Conservation (phyloP, 805 yeast genomes). For the Saturnispora sanitii region DNA sequence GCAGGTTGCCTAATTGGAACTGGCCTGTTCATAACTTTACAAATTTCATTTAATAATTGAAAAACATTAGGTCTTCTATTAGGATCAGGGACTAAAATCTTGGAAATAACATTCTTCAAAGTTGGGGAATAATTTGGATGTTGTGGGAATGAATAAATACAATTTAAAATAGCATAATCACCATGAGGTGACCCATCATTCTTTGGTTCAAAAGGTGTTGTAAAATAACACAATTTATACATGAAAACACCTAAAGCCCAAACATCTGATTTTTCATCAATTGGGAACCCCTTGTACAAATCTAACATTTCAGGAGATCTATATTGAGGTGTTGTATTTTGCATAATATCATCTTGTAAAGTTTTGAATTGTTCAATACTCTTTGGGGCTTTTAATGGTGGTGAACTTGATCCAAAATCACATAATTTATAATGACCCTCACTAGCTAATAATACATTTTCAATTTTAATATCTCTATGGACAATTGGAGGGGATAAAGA, state of each 20-base stretch:
- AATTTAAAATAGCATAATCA: constrained; percentile 53
- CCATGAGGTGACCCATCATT: constrained; percentile 25
- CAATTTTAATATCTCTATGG: constrained; percentile 77
- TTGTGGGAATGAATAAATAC: constrained; percentile 42
- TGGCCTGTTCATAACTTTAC: constrained; percentile 45
- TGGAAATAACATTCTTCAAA: constrained; percentile 53
- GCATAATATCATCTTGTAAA: constrained; percentile 60
- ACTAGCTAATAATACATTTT: constrained; percentile 59
- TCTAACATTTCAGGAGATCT: constrained; percentile 82
- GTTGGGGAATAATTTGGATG: constrained; percentile 51
- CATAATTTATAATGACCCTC: constrained; percentile 57
- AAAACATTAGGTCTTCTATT: constrained; percentile 62
- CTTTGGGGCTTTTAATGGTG: constrained; percentile 52
- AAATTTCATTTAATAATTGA: constrained; percentile 60
- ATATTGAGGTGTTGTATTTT: constrained; percentile 79
- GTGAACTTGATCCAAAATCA: constrained; percentile 76
- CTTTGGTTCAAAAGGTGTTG: constrained; percentile 69
- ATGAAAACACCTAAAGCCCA: constrained; percentile 80
- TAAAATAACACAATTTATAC: constrained; percentile 70
- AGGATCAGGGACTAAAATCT: constrained; percentile 57
- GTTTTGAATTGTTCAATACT: constrained; percentile 48
- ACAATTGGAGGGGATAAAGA: constrained; percentile 41
- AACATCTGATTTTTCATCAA: constrained; percentile 73
- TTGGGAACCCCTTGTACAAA: constrained; percentile 53
- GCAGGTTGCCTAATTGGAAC: constrained; percentile 20